Base-by-base conservation (phyloP, 1,284 basidiomycete genomes). In the Flammula alnicola region DNA sequence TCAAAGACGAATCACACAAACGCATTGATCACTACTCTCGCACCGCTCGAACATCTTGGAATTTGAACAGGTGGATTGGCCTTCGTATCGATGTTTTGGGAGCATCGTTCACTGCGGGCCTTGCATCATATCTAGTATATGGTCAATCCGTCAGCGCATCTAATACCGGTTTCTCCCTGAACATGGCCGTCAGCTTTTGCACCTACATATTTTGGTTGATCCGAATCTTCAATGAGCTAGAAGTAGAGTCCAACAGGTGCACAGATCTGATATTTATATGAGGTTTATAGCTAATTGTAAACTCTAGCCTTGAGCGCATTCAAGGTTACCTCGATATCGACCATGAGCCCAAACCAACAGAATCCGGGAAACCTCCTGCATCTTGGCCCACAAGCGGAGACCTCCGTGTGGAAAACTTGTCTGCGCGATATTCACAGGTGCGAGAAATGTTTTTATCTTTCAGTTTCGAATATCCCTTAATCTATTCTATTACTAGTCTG, bases 321-420 rank as follows among this genome's bases (percentile, higher is more conserved):
- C 79, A 88, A 59, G 79, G 80, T 22, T 92, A 91, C 62, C 65
- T 89, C 37, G 66, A 73, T 10, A 88, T 90, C 48, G 87, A 88
- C 47, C 86, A 90, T 62, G 90, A 92, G 62, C 79, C 80, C 1
- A 71, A 74, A 46, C 61, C 77, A 1, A 75, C 74, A 0, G 63
- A 70, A 19, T 61, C 65, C 10, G 81, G 81, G 5, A 69, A 75
- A 35, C 88, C 89, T 23, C 86, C 90, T 3, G 89, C 89, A 0
- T 82, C 86, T 52, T 92, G 90, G 89, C 90, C 90, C 0, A 77
- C 84, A 0, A 86, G 82, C 31, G 90, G 90, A 4, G 74, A 81
- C 29, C 70, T 92, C 25, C 66, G 71, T 3, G 84, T 90, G 0
- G 80, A 90, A 54, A 75, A 76, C n/a, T 67, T 86, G 8, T 79